These are phyloP conservation scores for Cercospora sojina DNA, from an alignment of 2,329 filamentous ascomycete species.

Conservation along the genomic window DNA sequence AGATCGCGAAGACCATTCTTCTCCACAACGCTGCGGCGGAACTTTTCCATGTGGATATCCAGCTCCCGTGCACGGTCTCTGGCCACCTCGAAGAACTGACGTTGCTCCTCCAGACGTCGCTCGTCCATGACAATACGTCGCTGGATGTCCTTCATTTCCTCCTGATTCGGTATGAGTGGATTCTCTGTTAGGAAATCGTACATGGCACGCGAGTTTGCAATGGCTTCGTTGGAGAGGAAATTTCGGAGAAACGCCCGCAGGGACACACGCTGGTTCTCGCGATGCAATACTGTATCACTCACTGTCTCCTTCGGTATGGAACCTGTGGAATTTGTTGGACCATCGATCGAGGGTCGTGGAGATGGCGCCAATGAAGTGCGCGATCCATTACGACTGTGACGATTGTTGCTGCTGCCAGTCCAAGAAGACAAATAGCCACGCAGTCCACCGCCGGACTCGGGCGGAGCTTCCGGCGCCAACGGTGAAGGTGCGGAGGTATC, in stretches of 20 bases:
- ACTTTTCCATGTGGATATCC: slow-evolving; percentile 94
- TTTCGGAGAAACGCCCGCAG: slow-evolving; percentile 86
- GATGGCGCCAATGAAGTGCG: slow-evolving; percentile 38
- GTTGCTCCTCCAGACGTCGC: slow-evolving; percentile 87
- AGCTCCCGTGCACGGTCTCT: slow-evolving; percentile 84
- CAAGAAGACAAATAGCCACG: slow-evolving; percentile 45
- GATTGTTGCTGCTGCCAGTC: slow-evolving; percentile 35
- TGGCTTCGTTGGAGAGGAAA: slow-evolving; percentile 77
- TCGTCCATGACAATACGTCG: slow-evolving; percentile 80
- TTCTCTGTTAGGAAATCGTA: slow-evolving; percentile 74
- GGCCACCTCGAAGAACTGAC: slow-evolving; percentile 92
- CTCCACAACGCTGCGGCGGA: slow-evolving; percentile 66
- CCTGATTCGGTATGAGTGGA: slow-evolving; percentile 73
- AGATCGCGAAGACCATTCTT: slow-evolving; percentile 86
- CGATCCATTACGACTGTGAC: slow-evolving; percentile 46
- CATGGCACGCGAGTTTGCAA: slow-evolving; percentile 80
- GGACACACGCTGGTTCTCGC: slow-evolving; percentile 88
- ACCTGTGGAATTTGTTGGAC: slow-evolving; percentile 20
- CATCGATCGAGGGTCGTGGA: slow-evolving; percentile 38
- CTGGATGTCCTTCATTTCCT: slow-evolving; percentile 79
- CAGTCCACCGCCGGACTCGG: slow-evolving; percentile 40
- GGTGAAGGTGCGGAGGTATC: slow-evolving; percentile 41
- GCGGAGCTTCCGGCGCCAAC: slow-evolving; percentile 18
- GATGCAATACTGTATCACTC: slow-evolving; percentile 59
- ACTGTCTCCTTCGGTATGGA: slow-evolving; percentile 18